Evolutionary conservation across 2,329 filamentous ascomycete genomes (phyloP), one percentile per base, ranked within the genome.

Genomic region (Annulohypoxylon truncatum): DNA sequence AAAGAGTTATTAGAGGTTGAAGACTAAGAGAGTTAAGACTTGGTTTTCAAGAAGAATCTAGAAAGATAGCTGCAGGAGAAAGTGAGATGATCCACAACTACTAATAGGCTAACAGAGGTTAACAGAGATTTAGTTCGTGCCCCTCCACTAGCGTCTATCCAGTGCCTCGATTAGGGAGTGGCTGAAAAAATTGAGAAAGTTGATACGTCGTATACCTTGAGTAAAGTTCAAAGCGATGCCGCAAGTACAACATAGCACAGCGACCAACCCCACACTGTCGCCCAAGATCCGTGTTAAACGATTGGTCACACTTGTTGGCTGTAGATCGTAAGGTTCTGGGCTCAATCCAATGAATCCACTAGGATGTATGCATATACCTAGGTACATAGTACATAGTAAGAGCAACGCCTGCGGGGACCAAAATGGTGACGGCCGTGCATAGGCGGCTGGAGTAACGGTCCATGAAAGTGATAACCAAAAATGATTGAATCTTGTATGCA

Each of bases 121-220:
- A 31, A 26, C 44, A 60, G 15, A 54, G 4, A 26, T 4, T 42
- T 58, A 66, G 59, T 18, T 47, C 18, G 26, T 61, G 63, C 66
- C 64, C 63, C 66, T 53, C 66, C 56, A 51, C 55, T 68, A 64
- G 61, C 57, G 61, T 64, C 46, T 33, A 18, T 10, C 2, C 38
- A 38, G 57, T 57, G 54, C 57, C 67, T 65, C 51, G 22, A 69
- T 69, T 65, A 58, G 67, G 67, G 60, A 64, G 44, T 63, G 64
- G 57, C 64, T 67, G 61, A 63, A 62, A 52, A 54, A 24, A 58
- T 52, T 57, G 31, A 54, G 64, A 51, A 24, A 48, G 24, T 50
- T 69, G 60, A 69, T 69, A 68, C 66, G 62, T 29, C 52, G 51
- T 51, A 22, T 53, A 46, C 54, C 10, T 33, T 33, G 46, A 61